A percentile compares a stretch with the other conserved stretches of the same genome.
Evolutionary conservation across 2,329 filamentous ascomycete species (phyloP).

Genomic region (Fusarium graminum): DNA sequence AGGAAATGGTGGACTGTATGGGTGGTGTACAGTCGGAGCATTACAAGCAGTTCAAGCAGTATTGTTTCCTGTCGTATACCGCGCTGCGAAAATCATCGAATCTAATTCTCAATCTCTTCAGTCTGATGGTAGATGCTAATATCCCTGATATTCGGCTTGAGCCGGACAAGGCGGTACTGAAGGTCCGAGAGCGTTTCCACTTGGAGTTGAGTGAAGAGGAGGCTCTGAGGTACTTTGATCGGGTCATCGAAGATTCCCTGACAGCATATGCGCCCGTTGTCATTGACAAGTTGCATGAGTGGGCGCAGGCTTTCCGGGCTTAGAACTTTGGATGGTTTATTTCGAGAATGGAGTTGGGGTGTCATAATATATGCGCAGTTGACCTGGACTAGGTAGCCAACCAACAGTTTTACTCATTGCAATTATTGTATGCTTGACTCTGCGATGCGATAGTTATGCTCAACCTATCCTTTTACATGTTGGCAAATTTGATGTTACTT

Average conservation of each 20-base stretch:
- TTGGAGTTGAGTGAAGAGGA: slow-evolving; percentile 93
- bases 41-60: slow-evolving; percentile 91
- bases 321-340: slow-evolving; percentile 52
- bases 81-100: slow-evolving; percentile 91
- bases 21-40: slow-evolving; percentile 84
- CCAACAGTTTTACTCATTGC: not conserved
- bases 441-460: not conserved
- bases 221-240: slow-evolving; percentile 87
- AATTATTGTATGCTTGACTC: not conserved
- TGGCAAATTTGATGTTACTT: not conserved
- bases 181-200: slow-evolving; percentile 95
- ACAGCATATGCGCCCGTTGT: slow-evolving; percentile 92
- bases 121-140: slow-evolving; percentile 96
- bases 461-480: not conserved
- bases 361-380: not conserved
- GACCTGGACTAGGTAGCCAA: not conserved
- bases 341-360: slow-evolving; percentile 12
- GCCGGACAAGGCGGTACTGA: slow-evolving; percentile 92
- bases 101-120: slow-evolving; percentile 94
- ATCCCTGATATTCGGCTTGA: slow-evolving; percentile 95
- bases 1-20: slow-evolving; percentile 99
- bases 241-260: slow-evolving; percentile 89
- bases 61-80: slow-evolving; percentile 94
- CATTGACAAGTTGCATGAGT: slow-evolving; percentile 93
- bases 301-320: slow-evolving; percentile 91